Evolutionary conservation across 1,139 yeast genomes (phyloP), one percentile per base, ranked within the genome.

Genomic region (Citeromyces siamensis): DNA sequence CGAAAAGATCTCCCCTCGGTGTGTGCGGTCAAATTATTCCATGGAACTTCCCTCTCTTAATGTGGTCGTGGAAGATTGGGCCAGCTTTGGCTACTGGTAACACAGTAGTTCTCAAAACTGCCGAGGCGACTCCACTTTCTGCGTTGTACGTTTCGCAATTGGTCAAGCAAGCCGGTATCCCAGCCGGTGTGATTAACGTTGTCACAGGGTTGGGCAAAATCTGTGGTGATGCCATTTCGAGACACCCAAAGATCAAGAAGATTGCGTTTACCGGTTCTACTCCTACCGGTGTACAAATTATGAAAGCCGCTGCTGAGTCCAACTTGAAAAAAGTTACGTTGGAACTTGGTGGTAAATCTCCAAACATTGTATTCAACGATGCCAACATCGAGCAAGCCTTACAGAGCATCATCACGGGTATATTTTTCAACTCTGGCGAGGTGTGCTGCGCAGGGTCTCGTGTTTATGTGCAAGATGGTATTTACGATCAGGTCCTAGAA

Each of bases 21-120:
- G 90, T 84, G 36, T 79, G 88, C 61, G 94, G 90, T 41, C 88
- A 81, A 55, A 81, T 84, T 49, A 82, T 83, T 44, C 94, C 95
- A 44, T 84, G 94, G 94, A 84, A 84, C 60, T 84, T 80, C 71
- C 94, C 94, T 44, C 53, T 81, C 48, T 67, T 78, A 59, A 80
- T 82, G 84, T 68, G 77, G 50, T 62, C 83, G 18, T 82, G 94
- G 94, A 79, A 79, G 55, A 60, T 82, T 41, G 88, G 79, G 38
- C 90, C 93, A 33, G 86, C 88, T 42, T 60, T 82, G 47, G 86
- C 83, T 41, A 71, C 90, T 42, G 90, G 90, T 60, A 81, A 81
- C 62, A 73, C 81, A 36, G 62, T 76, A 48, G 78, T 82, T 37
- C 61, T 81, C 53, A 82, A 82, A 60, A 74, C 86, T 34, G 85